Base-by-base conservation (phyloP, 2,329 filamentous ascomycete genomes). In the Aspergillus tanneri region DNA sequence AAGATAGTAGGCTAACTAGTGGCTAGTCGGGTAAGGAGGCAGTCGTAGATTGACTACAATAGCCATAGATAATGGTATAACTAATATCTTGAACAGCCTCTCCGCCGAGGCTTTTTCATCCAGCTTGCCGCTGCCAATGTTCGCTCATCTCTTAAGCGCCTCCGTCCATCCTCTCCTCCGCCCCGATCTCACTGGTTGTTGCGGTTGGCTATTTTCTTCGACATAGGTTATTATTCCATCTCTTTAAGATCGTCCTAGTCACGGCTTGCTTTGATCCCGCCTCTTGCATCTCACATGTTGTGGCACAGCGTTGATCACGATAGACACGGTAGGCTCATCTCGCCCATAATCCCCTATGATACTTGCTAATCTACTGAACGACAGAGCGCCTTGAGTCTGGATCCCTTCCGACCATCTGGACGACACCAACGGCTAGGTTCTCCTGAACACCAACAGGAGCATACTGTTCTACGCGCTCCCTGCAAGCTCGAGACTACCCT, bases 101-200 rank as follows among this genome's bases (percentile, higher is more conserved):
- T 27, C 41, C 34, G 24, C 30, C 14, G 10, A n/a, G 12, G 30
- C 30, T 34, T 34, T 18, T 18, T 14, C 30, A 34, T 34, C 14
- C 14, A 19, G 16, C 22, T 22, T 18, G 19, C 22, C 34, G 32
- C 30, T 27, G 43, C 34, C 24, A 45, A 45, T 37, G 30, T 44
- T 44, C n/a, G n/a, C n/a, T 21, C 36, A 11, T 34, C 38, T 30
- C 37, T n/a, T 55, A 54, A 54, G 49, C 49, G 55, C 55, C 50
- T 49, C 40, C 46, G 49, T 43, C 53, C 39, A 47, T 46, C 49
- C 36, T 39, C 42, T 23, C 46, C 46, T 27, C 43, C 51, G 53
- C 42, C 48, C 51, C 55, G 47, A 46, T 50, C 46, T 53, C 43
- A 16, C 45, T 38, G 47, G 48, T 52, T 23, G 43, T 43, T 50